A percentile compares a stretch with the other conserved stretches of the same genome.
These are phyloP conservation scores for Chrysoporthe puriensis DNA, from an alignment of 2,329 filamentous ascomycete species.

Conservation along the genomic window DNA sequence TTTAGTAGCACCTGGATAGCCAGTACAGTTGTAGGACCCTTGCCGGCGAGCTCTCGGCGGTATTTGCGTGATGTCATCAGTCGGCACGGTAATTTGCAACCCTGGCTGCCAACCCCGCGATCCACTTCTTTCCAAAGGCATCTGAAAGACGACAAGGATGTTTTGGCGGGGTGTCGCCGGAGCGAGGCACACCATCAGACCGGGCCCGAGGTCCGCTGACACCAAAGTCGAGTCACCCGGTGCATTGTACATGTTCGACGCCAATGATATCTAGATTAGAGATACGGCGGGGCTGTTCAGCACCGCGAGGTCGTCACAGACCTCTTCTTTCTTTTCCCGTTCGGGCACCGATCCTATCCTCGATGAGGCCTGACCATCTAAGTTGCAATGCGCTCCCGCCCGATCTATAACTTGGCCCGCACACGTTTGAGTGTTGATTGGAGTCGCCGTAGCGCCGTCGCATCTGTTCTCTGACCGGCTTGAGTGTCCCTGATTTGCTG, in stretches of 20 bases:
- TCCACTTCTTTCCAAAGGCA: background rate
- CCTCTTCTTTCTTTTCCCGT: background rate
- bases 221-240: background rate
- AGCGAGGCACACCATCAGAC: background rate
- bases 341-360: background rate
- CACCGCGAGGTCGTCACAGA: background rate
- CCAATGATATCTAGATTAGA: no score
- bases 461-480: conserved; percentile 34
- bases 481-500: conserved; percentile 42
- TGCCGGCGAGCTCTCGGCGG: background rate
- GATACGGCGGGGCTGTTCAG: background rate
- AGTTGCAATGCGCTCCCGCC: background rate
- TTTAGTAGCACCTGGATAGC: background rate
- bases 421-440: conserved; percentile 46
- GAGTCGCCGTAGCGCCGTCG: conserved; percentile 44
- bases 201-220: background rate
- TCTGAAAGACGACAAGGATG: conserved; percentile 11
- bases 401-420: conserved; percentile 34
- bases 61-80: conserved; percentile 22
- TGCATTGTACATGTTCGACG: background rate
- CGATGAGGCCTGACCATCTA: background rate
- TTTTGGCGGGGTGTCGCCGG: conserved; percentile 4
- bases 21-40: conserved; percentile 1
- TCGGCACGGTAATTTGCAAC: background rate
- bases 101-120: conserved; percentile 8